These are phyloP conservation scores for Dendrobium catenatum DNA, from an alignment of 106 monocot species.

Conservation along the genomic window DNA sequence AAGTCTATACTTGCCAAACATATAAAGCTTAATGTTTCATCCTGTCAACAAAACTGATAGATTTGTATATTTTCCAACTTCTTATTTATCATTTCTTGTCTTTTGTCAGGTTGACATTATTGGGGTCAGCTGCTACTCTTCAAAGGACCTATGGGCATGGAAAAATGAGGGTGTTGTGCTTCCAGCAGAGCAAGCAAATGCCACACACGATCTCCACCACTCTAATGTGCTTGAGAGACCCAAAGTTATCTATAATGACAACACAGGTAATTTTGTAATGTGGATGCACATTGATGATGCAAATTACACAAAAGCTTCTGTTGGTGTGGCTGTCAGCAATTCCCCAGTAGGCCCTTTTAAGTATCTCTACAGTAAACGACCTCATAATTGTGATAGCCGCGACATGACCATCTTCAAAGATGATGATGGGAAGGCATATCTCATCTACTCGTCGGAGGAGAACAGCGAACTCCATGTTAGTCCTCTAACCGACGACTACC, in stretches of 20 bases:
- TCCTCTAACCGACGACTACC: conserved; percentile 71
- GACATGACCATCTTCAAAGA: conserved; percentile 98
- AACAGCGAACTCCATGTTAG: conserved; percentile 87
- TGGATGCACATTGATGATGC: conserved; percentile 95
- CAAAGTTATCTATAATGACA: conserved; percentile 77
- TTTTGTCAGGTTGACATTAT: conserved; percentile 77
- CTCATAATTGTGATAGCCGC: conserved; percentile 80
- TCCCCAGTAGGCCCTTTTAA: conserved; percentile 73
- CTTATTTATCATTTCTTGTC: neutral
- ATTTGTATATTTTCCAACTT: neutral
- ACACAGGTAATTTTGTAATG: conserved; percentile 58
- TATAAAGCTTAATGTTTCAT: neutral
- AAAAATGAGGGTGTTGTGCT: conserved; percentile 83
- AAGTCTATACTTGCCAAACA: too few relatives aligned
- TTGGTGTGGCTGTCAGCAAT: conserved; percentile 71
- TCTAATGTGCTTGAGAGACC: conserved; percentile 91
- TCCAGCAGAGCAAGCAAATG: conserved; percentile 44
- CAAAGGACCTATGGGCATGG: conserved; percentile 87
- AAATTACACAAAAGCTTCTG: conserved; percentile 89
- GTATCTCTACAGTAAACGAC: conserved; percentile 72
- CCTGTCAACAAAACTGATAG: neutral
- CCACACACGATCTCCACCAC: conserved; percentile 68
- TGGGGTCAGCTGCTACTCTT: conserved; percentile 93
- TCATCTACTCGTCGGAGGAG: conserved; percentile 74
- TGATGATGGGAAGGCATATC: conserved; percentile 62